Conservation (phyloP, 2,329 filamentous ascomycete genomes). For the Cephalotrichum gorgonifer region DNA sequence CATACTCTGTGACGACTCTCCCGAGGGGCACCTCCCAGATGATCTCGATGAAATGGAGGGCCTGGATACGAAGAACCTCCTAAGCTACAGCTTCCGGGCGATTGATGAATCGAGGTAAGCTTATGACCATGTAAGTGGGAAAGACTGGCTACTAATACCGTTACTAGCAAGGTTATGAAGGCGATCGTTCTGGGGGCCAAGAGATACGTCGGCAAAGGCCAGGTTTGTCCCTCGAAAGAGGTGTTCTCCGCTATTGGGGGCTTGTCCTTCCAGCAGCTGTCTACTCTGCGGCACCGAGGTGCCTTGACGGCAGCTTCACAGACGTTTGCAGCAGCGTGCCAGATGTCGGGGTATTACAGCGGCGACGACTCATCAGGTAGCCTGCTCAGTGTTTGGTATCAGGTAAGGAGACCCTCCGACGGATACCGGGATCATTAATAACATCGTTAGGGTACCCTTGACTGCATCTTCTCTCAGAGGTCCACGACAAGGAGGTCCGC, state of each 20-base stretch:
- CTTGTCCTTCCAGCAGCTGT: constrained; percentile 72
- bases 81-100: constrained; percentile 92
- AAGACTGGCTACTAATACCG: constrained; percentile 10
- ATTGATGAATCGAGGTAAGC: constrained; percentile 83
- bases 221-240: constrained; percentile 21
- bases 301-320: constrained; percentile 89
- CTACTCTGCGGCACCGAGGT: constrained; percentile 76
- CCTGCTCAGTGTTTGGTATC: constrained; percentile 61
- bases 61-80: constrained; percentile 72
- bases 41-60: constrained; percentile 63
- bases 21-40: constrained; percentile 75
- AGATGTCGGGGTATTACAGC: constrained; percentile 42
- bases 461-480: constrained; percentile 62
- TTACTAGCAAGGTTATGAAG: constrained; percentile 48
- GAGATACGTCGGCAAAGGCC: neutral
- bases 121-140: neutral
- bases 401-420: constrained; percentile 30
- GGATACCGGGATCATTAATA: neutral
- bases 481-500: constrained; percentile 86
- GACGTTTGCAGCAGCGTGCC: constrained; percentile 75
- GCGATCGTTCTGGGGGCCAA: constrained; percentile 4
- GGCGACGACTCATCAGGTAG: constrained; percentile 20
- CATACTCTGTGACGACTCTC: constrained; percentile 85
- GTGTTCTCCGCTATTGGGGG: constrained; percentile 59
- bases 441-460: constrained; percentile 40